Percentiles rank a stretch among this genome's conserved stretches.
Evolutionary conservation across 768 basidiomycete genomes (phyloP).

Genomic region (Cubamyces lactineus): DNA sequence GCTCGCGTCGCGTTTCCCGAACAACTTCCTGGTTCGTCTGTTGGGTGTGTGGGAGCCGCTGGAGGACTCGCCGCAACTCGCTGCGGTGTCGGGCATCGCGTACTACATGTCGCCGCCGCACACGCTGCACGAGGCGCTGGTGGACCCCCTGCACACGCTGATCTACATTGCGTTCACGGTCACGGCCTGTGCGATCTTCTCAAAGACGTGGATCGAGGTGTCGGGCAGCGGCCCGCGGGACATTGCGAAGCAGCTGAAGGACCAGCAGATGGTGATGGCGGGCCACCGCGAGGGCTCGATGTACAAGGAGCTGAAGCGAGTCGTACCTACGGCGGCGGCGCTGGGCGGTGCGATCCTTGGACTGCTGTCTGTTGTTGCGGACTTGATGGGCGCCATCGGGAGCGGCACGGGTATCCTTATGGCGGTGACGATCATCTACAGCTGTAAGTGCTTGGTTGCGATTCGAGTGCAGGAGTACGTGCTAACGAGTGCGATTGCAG

Average conservation of each 20-base stretch:
- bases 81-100: slow-evolving; percentile 86
- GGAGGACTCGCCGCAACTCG: slow-evolving; percentile 92
- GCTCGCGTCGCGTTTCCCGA: slow-evolving; percentile 89
- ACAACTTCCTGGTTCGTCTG: slow-evolving; percentile 85
- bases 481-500: slow-evolving; percentile 40
- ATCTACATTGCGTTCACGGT: slow-evolving; percentile 93
- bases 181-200: slow-evolving; percentile 94
- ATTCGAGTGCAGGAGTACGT: neutral
- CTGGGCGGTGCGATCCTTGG: slow-evolving; percentile 98
- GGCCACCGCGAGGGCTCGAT: slow-evolving; percentile 93
- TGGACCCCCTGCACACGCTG: slow-evolving; percentile 92
- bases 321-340: slow-evolving; percentile 97
- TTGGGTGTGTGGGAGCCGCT: slow-evolving; percentile 99
- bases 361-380: slow-evolving; percentile 86
- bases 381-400: slow-evolving; percentile 94
- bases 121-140: slow-evolving; percentile 81
- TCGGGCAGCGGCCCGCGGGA: slow-evolving; percentile 95
- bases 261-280: slow-evolving; percentile 94
- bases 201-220: slow-evolving; percentile 99
- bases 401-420: slow-evolving; percentile 96
- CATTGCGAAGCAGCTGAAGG: slow-evolving; percentile 97
- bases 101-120: slow-evolving; percentile 99
- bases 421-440: slow-evolving; percentile 98
- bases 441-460: slow-evolving; percentile 41
- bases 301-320: slow-evolving; percentile 99